Evolutionary conservation across 2,329 filamentous ascomycete genomes (phyloP).

Genomic region (Pseudocercospora macadamiae): DNA sequence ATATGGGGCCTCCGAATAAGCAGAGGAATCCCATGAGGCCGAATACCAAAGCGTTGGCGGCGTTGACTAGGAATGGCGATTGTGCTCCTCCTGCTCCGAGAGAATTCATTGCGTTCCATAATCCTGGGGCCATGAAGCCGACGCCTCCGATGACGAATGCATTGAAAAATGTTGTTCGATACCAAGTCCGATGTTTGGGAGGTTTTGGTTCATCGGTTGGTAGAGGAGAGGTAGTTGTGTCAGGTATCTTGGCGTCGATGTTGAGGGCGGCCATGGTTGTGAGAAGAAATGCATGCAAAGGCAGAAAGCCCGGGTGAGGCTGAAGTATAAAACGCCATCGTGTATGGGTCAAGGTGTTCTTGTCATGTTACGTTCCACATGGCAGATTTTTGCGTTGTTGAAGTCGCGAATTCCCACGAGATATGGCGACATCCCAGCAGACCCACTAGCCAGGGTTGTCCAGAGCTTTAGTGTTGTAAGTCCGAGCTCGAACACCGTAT

Average conservation of each 20-base stretch:
- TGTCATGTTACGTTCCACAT: conserved; percentile 11
- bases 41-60: conserved; percentile 57
- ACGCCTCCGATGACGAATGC: conserved; percentile 57
- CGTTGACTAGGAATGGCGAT: conserved; percentile 56
- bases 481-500: neutral
- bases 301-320: neutral
- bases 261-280: conserved; percentile 10
- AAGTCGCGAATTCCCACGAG: conserved; percentile 15
- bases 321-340: conserved; percentile 12
- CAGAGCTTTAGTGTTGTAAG: neutral
- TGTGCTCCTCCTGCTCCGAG: conserved; percentile 58
- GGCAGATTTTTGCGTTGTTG: conserved; percentile 12
- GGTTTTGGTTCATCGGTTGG: conserved; percentile 12
- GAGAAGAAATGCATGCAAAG: neutral
- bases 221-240: conserved; percentile 9
- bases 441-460: neutral
- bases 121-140: conserved; percentile 54
- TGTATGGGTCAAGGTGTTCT: neutral
- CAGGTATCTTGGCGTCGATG: conserved; percentile 13
- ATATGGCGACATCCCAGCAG: conserved; percentile 14
- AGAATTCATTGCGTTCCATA: conserved; percentile 62
- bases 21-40: conserved; percentile 53
- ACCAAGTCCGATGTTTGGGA: conserved; percentile 43
- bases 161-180: conserved; percentile 57
- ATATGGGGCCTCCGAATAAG: conserved; percentile 52